Conservation (phyloP, 306 rosid species). For the Citrullus amarus region DNA sequence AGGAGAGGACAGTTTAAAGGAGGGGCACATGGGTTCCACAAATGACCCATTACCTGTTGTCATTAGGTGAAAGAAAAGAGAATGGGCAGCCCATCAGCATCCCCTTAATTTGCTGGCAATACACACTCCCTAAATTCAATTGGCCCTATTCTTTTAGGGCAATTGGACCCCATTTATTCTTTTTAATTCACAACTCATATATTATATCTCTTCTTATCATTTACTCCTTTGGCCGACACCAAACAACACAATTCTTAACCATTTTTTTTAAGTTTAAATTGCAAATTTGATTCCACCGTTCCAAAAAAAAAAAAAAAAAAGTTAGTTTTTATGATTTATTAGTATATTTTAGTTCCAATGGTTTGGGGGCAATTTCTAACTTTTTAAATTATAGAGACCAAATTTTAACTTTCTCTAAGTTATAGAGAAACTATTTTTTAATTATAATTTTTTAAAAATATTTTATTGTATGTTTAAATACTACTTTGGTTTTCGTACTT, state of each 20-base stretch:
- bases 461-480: too few species aligned
- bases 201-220: not conserved
- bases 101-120: not conserved
- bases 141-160: not conserved
- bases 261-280: not conserved
- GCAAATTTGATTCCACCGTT: too few species aligned
- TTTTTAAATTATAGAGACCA: too few species aligned
- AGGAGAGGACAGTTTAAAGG: not conserved
- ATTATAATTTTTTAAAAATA: too few species aligned
- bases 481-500: too few species aligned
- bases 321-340: too few species aligned
- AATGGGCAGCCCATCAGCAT: not conserved
- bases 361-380: too few species aligned
- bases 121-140: not conserved
- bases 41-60: not conserved
- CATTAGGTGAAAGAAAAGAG: not conserved
- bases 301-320: too few species aligned
- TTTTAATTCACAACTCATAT: not conserved
- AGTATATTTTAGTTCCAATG: too few species aligned
- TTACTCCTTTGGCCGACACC: conserved; percentile 1
- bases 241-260: not conserved
- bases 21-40: not conserved
- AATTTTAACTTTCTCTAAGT: too few species aligned
- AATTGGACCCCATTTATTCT: not conserved
- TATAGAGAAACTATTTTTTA: too few species aligned